Conservation (phyloP, 306 rosid species). For the Vigna angularis region DNA sequence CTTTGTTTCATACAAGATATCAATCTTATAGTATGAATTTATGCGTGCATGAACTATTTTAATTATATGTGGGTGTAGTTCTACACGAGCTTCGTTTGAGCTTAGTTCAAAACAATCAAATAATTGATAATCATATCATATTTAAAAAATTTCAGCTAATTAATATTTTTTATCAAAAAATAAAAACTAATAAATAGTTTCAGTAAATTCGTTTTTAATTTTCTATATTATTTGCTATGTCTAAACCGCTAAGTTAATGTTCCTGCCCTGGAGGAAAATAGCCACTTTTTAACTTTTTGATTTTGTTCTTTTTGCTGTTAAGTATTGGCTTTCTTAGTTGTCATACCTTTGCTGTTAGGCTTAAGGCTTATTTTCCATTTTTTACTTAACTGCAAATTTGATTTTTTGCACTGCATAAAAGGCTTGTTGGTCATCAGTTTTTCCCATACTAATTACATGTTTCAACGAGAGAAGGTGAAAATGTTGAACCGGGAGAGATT, state of each 20-base stretch:
- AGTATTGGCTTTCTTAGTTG: constrained; percentile 1
- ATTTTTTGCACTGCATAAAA: constrained; percentile 21
- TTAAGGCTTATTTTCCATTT: not conserved
- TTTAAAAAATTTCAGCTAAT: constrained; percentile 4
- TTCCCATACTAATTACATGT: constrained; percentile 36
- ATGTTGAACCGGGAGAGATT: constrained; percentile 84
- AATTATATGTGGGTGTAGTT: not conserved
- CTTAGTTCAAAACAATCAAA: constrained; percentile 16
- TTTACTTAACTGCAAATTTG: not conserved
- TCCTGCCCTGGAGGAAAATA: not conserved
- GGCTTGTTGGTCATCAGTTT: not conserved
- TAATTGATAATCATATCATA: constrained; percentile 6
- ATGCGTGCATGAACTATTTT: not conserved
- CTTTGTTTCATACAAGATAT: not conserved
- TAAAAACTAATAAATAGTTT: not conserved
- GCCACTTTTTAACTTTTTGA: not conserved
- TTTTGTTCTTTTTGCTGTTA: not conserved
- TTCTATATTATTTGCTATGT: constrained; percentile 4
- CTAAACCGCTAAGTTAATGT: not conserved
- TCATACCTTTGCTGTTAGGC: not conserved
- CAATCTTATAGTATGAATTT: not conserved
- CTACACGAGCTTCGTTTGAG: not conserved
- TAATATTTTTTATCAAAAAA: not conserved
- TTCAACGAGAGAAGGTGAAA: constrained; percentile 73
- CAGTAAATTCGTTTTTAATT: not conserved